Percentiles rank a stretch among this genome's conserved stretches.
Evolutionary conservation across 2,329 filamentous ascomycete genomes (phyloP).

Genomic region (Fusarium sp.): DNA sequence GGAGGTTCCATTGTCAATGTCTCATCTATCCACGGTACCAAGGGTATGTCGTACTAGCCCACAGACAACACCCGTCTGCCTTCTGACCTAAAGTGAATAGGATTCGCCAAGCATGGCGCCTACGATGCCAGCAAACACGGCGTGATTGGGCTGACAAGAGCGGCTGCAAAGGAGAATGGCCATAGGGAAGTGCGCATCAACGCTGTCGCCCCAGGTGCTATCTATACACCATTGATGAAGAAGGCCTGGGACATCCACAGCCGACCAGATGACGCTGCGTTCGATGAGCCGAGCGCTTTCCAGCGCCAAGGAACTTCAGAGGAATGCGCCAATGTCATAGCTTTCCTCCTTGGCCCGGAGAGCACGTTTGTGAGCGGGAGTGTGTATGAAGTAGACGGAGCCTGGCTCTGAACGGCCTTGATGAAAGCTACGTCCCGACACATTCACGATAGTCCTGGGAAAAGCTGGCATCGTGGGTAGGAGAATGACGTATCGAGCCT

Average conservation of each 20-base stretch:
- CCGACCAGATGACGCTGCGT: constrained; percentile 50
- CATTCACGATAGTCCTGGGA: not conserved
- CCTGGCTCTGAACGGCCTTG: constrained; percentile 46
- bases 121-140: constrained; percentile 54
- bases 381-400: constrained; percentile 59
- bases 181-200: constrained; percentile 57
- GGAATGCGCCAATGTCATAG: constrained; percentile 49
- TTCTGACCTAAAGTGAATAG: constrained; percentile 36
- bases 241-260: constrained; percentile 52
- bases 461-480: not conserved
- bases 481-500: not conserved
- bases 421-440: not conserved
- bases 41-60: constrained; percentile 49
- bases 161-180: constrained; percentile 54
- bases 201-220: constrained; percentile 60
- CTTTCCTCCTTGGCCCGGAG: constrained; percentile 50
- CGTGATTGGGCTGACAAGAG: constrained; percentile 49
- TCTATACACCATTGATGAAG: constrained; percentile 61
- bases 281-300: constrained; percentile 56
- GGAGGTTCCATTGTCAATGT: constrained; percentile 70
- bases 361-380: constrained; percentile 51
- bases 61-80: not conserved
- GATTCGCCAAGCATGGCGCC: constrained; percentile 49
- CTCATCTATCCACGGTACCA: constrained; percentile 57
- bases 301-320: constrained; percentile 56